Evolutionary conservation across 345 rosid species (phyloP), one percentile per base, ranked within the genome.

Genomic region (Excoecaria cochinchinensis): DNA sequence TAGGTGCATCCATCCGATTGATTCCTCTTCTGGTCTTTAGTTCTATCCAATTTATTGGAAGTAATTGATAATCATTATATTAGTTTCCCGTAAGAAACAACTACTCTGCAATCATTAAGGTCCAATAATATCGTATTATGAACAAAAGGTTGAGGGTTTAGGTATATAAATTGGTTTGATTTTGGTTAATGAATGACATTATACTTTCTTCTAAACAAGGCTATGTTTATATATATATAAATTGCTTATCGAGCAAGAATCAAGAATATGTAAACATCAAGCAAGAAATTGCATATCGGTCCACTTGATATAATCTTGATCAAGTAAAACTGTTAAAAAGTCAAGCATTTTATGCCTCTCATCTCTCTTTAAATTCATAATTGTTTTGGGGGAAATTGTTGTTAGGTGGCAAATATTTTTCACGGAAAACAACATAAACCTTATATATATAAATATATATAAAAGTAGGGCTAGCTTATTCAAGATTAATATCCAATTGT

Each of bases 401-500:
- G 72, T 69, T 70, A 36, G 73, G 61, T 70, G 47, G 48, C 59
- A 70, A 21, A 40, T 52, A 39, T 24, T 53, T 70, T 70, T 70
- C 73, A 52, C 14, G 10, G 21, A 51, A 51, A 52, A 50, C 15
- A 17, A 22, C 25, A 6, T n/a, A 22, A 22, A 59, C 15, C 13
- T 0, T 22, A 21, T 3, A 6, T 11, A 0, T 58, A 3, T n/a
- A n/a, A n/a, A n/a, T n/a, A n/a, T n/a, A n/a, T n/a, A n/a, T n/a
- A n/a, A n/a, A n/a, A n/a, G n/a, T n/a, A n/a, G n/a, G n/a, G n/a
- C n/a, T n/a, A n/a, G 31, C 62, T 3, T 0, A 5, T 58, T 58
- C 48, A 4, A 1, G n/a, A 59, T 38, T 62, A 67, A 67, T 47
- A n/a, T 53, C 53, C 70, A 67, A 69, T 69, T 7, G 48, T 69